Evolutionary conservation across 1,284 basidiomycete genomes (phyloP), one percentile per base, ranked within the genome.

Genomic region (Hymenochaete sp.): DNA sequence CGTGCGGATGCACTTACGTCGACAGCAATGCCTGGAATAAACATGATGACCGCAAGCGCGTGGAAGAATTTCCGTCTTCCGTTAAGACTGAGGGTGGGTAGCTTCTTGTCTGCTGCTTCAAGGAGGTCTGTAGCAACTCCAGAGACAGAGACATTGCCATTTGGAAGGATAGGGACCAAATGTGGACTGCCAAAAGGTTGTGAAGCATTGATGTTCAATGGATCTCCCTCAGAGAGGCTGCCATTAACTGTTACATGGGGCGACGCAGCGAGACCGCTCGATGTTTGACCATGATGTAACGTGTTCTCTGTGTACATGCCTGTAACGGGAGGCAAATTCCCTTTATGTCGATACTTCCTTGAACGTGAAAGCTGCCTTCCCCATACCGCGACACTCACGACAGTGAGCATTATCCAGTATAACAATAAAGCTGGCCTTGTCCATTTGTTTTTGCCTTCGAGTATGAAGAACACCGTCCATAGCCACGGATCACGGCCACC

Each of bases 21-120:
- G 58, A 90, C 65, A 0, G 82, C 85, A 44, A 98, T 82, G 0
- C 93, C 93, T 3, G 96, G 96, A 33, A 96, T 67, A 60, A 98
- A 98, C 86, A 98, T 93, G 28, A 91, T 71, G 41, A 98, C 92
- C 0, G 95, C 92, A 27, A 98, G 71, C 11, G 81, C 90, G 67
- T 99, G 96, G 67, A 99, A 99, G 64, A 88, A 97, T 65, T 99
- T 99, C 47, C 96, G 75, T 45, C 95, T 73, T n/a, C 89, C 90
- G 61, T 99, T 98, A 51, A 98, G 68, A 35, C 85, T 82, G 48
- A 98, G 67, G 18, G 85, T 89, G n/a, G 90, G 89, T 48, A 93
- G 82, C 49, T 78, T 79, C 62, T 88, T 89, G 62, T 92, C 84
- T 2, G 88, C 89, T 26, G 85, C 87, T 58, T 92, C 86, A 57